Conservation (phyloP, 2,329 filamentous ascomycete genomes). For the Ophiostoma triangulosporum region DNA sequence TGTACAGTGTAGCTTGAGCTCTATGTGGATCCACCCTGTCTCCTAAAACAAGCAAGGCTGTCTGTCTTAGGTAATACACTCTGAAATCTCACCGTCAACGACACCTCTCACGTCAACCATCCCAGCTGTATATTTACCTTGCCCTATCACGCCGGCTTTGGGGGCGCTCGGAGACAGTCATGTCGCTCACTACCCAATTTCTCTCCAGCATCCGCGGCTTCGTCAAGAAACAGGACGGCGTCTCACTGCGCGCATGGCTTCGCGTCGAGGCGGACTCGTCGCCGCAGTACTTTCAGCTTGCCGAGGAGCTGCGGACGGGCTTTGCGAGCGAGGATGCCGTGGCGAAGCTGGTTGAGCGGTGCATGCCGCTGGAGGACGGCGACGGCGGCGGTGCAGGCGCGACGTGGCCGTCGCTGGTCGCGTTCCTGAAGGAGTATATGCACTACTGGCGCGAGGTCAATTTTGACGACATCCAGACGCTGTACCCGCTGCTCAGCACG, state of each 20-base stretch:
- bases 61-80: background rate
- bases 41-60: background rate
- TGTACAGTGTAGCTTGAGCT: too few relatives aligned
- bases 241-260: conserved; percentile 54
- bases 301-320: conserved; percentile 47
- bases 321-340: conserved; percentile 42
- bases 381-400: conserved; percentile 48
- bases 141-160: too few relatives aligned
- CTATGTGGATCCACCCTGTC: too few relatives aligned
- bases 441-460: conserved; percentile 70
- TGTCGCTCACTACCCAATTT: conserved; percentile 15
- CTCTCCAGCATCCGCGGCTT: conserved; percentile 14
- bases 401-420: conserved; percentile 62
- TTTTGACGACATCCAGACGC: conserved; percentile 57
- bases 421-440: conserved; percentile 72
- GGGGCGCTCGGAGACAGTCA: background rate
- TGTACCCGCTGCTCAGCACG: conserved; percentile 60
- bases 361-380: conserved; percentile 51
- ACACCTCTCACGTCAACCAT: background rate
- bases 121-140: too few relatives aligned
- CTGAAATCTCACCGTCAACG: background rate
- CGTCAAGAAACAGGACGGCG: conserved; percentile 34
- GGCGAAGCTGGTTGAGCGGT: conserved; percentile 47
- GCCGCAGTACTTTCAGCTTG: conserved; percentile 53
- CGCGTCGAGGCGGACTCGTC: conserved; percentile 60